Evolutionary conservation across 345 rosid genomes (phyloP).

Genomic region (Salix brachista): DNA sequence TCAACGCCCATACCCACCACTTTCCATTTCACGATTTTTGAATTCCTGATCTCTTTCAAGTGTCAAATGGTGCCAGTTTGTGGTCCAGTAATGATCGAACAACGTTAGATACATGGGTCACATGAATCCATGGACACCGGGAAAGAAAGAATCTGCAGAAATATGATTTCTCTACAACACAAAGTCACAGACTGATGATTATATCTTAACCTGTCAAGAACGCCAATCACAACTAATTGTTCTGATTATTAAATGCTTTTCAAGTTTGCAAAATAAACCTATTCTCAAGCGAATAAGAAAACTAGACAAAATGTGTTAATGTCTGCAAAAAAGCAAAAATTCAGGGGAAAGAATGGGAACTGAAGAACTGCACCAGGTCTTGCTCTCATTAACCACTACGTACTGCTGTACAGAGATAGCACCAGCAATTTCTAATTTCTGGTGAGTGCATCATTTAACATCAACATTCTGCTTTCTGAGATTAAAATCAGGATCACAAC

Average conservation of each 20-base stretch:
- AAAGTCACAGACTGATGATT: too few relatives aligned
- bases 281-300: neutral
- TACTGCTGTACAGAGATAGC: neutral
- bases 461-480: too few relatives aligned
- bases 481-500: neutral
- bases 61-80: neutral
- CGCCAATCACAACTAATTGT: neutral
- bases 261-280: neutral
- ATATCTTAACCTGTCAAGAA: neutral
- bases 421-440: neutral
- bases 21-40: neutral
- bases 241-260: neutral
- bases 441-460: too few relatives aligned
- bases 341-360: neutral
- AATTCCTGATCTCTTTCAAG: neutral
- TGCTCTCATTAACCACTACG: neutral
- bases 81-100: neutral
- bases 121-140: neutral
- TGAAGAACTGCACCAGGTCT: neutral
- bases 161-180: neutral
- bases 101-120: neutral
- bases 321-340: neutral
- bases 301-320: neutral
- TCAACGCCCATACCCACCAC: neutral
- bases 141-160: neutral